Evolutionary conservation across 805 yeast species (phyloP), one percentile per base, ranked within the genome.

Genomic region (Pichia eremophila): DNA sequence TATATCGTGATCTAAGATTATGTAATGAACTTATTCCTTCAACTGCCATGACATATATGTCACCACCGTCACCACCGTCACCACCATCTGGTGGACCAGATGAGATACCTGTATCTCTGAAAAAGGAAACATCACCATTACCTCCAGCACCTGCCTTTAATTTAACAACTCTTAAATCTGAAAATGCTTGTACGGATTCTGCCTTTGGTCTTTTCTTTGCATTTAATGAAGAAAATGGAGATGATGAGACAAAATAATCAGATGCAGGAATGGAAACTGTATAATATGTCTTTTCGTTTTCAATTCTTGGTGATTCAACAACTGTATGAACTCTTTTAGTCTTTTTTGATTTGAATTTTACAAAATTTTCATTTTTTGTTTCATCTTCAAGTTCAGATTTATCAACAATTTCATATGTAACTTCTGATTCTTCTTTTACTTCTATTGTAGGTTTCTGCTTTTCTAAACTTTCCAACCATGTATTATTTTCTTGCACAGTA

Each of bases 1-100:
- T 69, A 63, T 89, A 88, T 15, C 74, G 74, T 36, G 83, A 75
- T 51, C 75, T 75, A 29, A 91, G 57, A 50, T 79, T 79, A 56
- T 87, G 88, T 49, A 93, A 64, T 5, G 93, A 82, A 36, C 80
- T 76, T 40, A 85, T 57, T 22, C 85, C 85, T 44, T 78, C 78
- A 2, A 82, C 80, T 3, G 95, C 96, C 60, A 83, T 86, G 2
- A 93, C 78, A 60, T 83, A 91, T 3, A 93, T 75, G 46, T 82
- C 74, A 3, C 99, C 99, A 22, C 99, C 99, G 51, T 73, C 69
- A 5, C 98, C 99, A 31, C 99, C 99, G 66, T 93, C 97, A 10
- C 99, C 99, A n/a, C 99, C 99, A 64, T 90, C 95, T 0, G 99
- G 95, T 0, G 99, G 98, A 0, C 99, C 99, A 18, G 75, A 73